These are phyloP conservation scores for Exobasidium rhododendri DNA, from an alignment of 1,284 basidiomycete genomes.

Conservation along the genomic window DNA sequence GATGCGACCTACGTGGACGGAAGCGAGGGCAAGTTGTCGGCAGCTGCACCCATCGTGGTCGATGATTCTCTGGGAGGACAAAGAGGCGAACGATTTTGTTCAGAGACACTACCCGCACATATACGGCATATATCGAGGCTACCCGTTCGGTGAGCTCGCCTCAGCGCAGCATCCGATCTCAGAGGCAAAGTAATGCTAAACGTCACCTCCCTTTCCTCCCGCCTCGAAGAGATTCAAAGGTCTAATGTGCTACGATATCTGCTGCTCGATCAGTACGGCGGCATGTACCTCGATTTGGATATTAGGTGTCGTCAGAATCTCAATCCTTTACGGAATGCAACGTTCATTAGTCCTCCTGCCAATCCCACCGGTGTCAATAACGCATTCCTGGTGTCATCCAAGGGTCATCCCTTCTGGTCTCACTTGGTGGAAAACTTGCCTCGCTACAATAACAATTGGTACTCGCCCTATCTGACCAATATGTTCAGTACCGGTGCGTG, in stretches of 20 bases:
- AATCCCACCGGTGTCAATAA: slow-evolving; percentile 10
- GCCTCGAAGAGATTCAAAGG: slow-evolving; percentile 11
- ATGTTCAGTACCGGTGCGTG: slow-evolving; percentile 8
- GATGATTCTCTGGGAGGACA: slow-evolving; percentile 6
- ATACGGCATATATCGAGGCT: neutral
- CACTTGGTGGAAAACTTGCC: neutral
- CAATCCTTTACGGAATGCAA: neutral
- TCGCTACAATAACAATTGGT: neutral
- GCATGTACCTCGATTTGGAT: slow-evolving; percentile 2
- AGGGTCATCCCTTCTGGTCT: slow-evolving; percentile 7
- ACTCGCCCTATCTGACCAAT: slow-evolving; percentile 3
- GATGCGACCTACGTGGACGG: slow-evolving; percentile 6
- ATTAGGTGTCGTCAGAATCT: neutral
- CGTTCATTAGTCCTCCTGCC: neutral
- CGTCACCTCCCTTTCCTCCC: no score
- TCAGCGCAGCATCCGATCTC: neutral
- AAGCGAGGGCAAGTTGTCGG: neutral
- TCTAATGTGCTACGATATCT: slow-evolving; percentile 8
- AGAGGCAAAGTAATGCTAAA: neutral
- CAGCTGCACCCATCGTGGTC: slow-evolving; percentile 3
- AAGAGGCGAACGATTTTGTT: neutral
- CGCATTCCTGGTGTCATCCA: slow-evolving; percentile 3
- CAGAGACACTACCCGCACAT: neutral
- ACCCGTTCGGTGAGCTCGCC: neutral
- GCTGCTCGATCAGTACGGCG: neutral